Conservation (phyloP, 176 grass and related monocot species). For the Juncus effusus region DNA sequence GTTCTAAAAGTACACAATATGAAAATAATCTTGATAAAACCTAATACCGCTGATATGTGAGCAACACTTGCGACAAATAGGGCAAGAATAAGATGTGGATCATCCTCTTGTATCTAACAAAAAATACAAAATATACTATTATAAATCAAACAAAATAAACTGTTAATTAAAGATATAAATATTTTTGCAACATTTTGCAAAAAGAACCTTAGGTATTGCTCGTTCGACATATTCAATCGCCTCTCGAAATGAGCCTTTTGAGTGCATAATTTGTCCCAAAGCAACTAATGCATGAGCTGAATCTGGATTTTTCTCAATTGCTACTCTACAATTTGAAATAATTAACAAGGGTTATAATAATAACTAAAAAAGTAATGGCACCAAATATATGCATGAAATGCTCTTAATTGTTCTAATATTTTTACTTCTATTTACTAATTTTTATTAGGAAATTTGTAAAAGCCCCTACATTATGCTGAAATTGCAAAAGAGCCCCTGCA, state of each 20-base stretch:
- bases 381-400: neutral
- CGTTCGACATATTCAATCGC: slow-evolving; percentile 57
- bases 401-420: neutral
- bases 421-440: too few species aligned
- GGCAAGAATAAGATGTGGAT: slow-evolving; percentile 75
- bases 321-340: slow-evolving; percentile 38
- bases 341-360: neutral
- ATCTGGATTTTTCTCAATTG: slow-evolving; percentile 72
- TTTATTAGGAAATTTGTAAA: too few species aligned
- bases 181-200: slow-evolving; percentile 17
- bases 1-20: neutral
- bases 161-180: slow-evolving; percentile 11
- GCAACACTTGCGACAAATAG: slow-evolving; percentile 55
- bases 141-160: slow-evolving; percentile 5
- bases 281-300: slow-evolving; percentile 51
- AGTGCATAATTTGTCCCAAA: slow-evolving; percentile 53
- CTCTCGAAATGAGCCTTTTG: slow-evolving; percentile 54
- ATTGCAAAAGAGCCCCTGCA: too few species aligned
- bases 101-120: slow-evolving; percentile 68
- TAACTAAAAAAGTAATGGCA: neutral
- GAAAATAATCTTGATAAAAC: neutral
- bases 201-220: slow-evolving; percentile 66
- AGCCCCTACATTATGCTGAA: too few species aligned
- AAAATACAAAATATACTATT: slow-evolving; percentile 21
- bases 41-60: slow-evolving; percentile 44